Evolutionary conservation across 169 alveolate species (phyloP).

Genomic region (Besnoitia besnoiti): DNA sequence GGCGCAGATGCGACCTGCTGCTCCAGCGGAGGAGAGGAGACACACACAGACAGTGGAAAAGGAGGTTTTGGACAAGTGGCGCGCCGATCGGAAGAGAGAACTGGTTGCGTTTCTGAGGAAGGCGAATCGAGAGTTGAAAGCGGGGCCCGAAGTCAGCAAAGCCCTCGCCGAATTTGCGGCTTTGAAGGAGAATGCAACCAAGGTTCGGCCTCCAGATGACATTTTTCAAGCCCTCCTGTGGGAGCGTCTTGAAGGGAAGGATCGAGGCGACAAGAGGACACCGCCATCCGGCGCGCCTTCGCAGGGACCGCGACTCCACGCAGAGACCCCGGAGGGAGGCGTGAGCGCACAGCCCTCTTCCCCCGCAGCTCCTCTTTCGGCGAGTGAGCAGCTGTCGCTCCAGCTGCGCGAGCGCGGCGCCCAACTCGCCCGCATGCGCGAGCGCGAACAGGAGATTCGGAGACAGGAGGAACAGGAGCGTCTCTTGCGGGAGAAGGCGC

Average conservation of each 20-base stretch:
- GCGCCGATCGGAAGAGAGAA: not conserved
- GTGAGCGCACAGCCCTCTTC: no score
- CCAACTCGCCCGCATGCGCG: not conserved
- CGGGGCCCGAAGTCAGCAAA: constrained; percentile 6
- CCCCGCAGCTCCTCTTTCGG: not conserved
- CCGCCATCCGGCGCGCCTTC: not conserved
- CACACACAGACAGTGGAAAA: not conserved
- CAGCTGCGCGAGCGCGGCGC: constrained; percentile 29
- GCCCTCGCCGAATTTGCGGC: not conserved
- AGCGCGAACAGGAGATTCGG: not conserved
- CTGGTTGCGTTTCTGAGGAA: not conserved
- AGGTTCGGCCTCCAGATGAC: not conserved
- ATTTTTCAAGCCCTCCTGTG: not conserved
- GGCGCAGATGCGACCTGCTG: not conserved
- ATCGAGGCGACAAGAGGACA: not conserved
- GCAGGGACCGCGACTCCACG: not conserved
- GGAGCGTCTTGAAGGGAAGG: not conserved
- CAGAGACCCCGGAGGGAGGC: not conserved
- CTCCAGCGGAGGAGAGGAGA: not conserved
- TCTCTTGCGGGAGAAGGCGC: not conserved
- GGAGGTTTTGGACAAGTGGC: not conserved
- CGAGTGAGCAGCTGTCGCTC: not conserved
- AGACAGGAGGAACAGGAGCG: not conserved
- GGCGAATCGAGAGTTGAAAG: not conserved
- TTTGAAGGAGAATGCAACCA: not conserved